Conservation (phyloP, 495 filamentous ascomycete species). For the Evernia prunastri region DNA sequence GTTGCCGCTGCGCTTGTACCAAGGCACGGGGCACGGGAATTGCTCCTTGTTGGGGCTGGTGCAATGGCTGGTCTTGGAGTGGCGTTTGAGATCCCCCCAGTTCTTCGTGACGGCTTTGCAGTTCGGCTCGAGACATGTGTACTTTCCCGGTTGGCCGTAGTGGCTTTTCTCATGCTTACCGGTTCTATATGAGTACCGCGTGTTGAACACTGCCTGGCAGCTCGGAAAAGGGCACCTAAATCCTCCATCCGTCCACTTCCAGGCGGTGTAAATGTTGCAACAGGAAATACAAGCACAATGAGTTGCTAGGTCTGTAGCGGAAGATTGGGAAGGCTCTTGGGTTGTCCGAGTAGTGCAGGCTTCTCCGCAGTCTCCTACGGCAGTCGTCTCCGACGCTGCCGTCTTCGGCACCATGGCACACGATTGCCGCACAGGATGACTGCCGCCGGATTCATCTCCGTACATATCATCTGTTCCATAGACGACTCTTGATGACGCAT, state of each 20-base stretch:
- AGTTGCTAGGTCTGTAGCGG: background rate
- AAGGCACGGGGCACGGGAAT: constrained; percentile 8
- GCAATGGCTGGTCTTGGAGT: constrained; percentile 11
- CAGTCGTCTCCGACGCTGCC: background rate
- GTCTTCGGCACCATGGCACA: background rate
- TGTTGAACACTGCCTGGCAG: too few species aligned
- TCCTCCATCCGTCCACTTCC: background rate
- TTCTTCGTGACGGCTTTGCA: background rate
- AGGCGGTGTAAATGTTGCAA: background rate
- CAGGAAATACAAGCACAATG: background rate
- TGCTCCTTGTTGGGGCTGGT: background rate
- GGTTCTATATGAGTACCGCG: too few species aligned
- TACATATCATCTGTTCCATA: background rate
- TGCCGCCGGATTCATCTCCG: background rate
- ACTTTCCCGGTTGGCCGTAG: background rate
- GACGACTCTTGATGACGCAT: background rate
- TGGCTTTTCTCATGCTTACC: constrained; percentile 6
- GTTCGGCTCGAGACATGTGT: background rate
- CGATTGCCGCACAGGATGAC: background rate
- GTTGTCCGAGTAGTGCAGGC: background rate
- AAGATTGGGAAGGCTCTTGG: background rate
- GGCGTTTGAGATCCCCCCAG: constrained; percentile 12
- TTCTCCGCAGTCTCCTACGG: background rate
- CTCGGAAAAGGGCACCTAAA: background rate
- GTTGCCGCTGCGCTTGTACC: constrained; percentile 13